Evolutionary conservation across 306 rosid genomes (phyloP), one percentile per base, ranked within the genome.

Genomic region (Fagus crenata): DNA sequence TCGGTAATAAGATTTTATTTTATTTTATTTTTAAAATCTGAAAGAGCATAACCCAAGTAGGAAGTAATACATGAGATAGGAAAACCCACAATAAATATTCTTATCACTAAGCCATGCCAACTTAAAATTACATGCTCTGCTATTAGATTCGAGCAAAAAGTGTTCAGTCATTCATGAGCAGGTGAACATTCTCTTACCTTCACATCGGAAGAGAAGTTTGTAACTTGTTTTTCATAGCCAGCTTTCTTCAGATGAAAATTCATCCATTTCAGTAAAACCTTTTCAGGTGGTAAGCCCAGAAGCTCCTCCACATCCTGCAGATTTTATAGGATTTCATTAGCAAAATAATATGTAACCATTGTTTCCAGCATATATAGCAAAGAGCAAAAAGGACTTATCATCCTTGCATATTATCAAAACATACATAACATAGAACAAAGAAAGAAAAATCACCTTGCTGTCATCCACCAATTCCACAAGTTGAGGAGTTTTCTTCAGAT

Each of bases 281-380:
- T 96, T 49, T 96, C 99, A 17, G 99, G 99, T 40, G 99, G 76
- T 81, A 96, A 92, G 74, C 92, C 89, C 76, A 96, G 69, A 77
- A 96, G 99, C 87, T 96, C 99, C 86, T 96, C 99, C 86, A 91
- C 99, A 15, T 96, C 99, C 99, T 96, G 94, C 77, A 59, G 82
- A 69, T 56, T 65, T 31, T 49, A 83, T 42, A 53, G 9, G 9
- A 73, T 22, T 58, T 37, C 69, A 76, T 54, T 33, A 73, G 67
- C 71, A 37, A 86, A 49, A 35, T 49, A 42, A 37, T 17, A 46
- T 67, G 54, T 22, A 64, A 49, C 75, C 59, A 70, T 35, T 49
- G 18, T 77, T 76, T n/a, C 12, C 6, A 14, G 53, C 31, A 53
- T 49, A 65, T 35, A 35, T 33, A 70, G 40, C 75, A 13, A 58